Evolutionary conservation across 352 stramenopile species (phyloP).

Genomic region (Globisporangium apiculatum): DNA sequence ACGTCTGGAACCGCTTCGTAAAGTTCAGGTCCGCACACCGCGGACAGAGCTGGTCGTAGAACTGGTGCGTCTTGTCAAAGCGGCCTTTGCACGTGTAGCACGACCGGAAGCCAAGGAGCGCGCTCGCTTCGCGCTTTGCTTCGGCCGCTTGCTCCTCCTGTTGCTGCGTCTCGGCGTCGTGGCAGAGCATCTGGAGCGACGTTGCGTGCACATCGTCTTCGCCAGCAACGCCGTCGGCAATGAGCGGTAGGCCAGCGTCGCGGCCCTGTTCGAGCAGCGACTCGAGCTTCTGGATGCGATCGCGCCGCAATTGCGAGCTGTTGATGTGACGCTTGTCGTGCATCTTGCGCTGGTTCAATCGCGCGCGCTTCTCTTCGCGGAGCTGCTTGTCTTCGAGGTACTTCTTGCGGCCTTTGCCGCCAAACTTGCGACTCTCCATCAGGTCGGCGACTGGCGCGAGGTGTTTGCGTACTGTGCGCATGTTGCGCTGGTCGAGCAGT

Average conservation of each 20-base stretch:
- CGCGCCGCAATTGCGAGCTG: constrained; percentile 81
- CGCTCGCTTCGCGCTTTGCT: constrained; percentile 50
- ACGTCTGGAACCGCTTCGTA: constrained; percentile 90
- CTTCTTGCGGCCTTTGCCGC: constrained; percentile 76
- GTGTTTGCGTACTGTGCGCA: constrained; percentile 75
- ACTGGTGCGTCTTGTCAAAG: constrained; percentile 94
- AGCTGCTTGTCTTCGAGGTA: constrained; percentile 86
- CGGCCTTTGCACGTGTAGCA: constrained; percentile 96
- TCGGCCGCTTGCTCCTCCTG: constrained; percentile 39
- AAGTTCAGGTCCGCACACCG: constrained; percentile 93
- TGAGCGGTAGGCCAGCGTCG: constrained; percentile 69
- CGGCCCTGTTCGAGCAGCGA: constrained; percentile 83
- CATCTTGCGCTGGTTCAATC: constrained; percentile 82
- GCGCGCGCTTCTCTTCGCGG: constrained; percentile 77
- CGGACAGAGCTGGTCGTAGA: constrained; percentile 95
- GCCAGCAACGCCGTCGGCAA: constrained; percentile 87
- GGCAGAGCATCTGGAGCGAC: constrained; percentile 53
- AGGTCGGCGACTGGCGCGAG: constrained; percentile 69
- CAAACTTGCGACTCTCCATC: constrained; percentile 83
- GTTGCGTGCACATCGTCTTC: constrained; percentile 57
- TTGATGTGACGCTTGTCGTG: constrained; percentile 93
- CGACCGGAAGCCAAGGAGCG: constrained; percentile 80
- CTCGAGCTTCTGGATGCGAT: constrained; percentile 90
- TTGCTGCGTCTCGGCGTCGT: constrained; percentile 40
- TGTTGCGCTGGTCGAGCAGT: constrained; percentile 63